Conservation (phyloP, 768 basidiomycete species). For the Leccinum variicolor region DNA sequence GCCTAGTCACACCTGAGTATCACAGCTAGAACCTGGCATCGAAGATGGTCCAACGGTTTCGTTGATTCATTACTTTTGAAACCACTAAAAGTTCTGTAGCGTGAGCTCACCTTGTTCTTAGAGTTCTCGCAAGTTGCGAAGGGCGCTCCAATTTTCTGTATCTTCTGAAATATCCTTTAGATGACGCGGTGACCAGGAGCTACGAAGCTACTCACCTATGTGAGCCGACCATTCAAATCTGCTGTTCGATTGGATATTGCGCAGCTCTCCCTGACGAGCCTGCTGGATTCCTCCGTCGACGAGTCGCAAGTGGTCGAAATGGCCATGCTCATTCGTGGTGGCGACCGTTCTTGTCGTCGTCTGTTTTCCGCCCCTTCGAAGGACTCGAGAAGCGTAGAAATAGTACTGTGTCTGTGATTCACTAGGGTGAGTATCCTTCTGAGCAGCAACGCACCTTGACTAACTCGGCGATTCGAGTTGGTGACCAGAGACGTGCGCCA, state of each 20-base stretch:
- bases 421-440: not conserved
- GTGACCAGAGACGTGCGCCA: not conserved
- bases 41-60: not conserved
- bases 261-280: not conserved
- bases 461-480: not conserved
- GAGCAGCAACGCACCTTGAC: not conserved
- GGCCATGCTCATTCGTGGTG: not conserved
- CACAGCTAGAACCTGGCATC: not conserved
- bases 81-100: not conserved
- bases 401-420: not conserved
- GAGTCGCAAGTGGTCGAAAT: not conserved
- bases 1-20: not conserved
- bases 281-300: not conserved
- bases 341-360: not conserved
- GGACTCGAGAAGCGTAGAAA: not conserved
- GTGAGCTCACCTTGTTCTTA: not conserved
- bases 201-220: no score
- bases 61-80: not conserved
- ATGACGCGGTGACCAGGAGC: no score
- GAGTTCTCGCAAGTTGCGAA: not conserved
- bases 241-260: not conserved
- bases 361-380: not conserved
- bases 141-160: no score
- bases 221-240: not conserved
- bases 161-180: no score